phyloP scores from a whole-genome alignment of 2,329 filamentous ascomycete genomes.

The Orbilia brochopaga region DNA sequence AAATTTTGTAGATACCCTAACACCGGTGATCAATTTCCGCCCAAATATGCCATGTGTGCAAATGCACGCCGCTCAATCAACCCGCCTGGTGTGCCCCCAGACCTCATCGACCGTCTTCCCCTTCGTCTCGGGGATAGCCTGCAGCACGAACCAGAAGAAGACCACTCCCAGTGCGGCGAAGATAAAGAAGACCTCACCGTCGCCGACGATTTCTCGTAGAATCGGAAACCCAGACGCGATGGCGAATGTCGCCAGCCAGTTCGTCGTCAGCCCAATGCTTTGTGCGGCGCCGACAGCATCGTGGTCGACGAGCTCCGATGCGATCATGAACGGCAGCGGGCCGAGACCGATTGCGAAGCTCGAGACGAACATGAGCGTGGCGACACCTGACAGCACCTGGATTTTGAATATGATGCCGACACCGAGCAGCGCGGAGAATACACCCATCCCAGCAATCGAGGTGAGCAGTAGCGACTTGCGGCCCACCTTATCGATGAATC shows the following conservation, averaged over 20 bases:
- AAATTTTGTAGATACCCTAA: too few species aligned
- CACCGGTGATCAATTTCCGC: background rate
- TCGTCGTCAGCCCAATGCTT: constrained; percentile 82
- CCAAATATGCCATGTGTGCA: background rate
- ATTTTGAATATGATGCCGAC: constrained; percentile 76
- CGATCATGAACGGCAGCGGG: constrained; percentile 91
- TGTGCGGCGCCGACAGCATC: constrained; percentile 92
- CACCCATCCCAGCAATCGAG: constrained; percentile 83
- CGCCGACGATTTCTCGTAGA: constrained; percentile 75
- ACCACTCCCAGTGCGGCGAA: constrained; percentile 76
- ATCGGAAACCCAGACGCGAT: constrained; percentile 93
- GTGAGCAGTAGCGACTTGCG: constrained; percentile 83
- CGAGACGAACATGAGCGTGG: constrained; percentile 83
- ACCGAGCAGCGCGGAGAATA: constrained; percentile 76
- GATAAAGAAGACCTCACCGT: constrained; percentile 88
- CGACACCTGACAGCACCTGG: constrained; percentile 77
- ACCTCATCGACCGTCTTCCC: constrained; percentile 63
- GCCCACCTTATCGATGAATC: constrained; percentile 83
- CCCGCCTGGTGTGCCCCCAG: constrained; percentile 34
- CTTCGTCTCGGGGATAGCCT: constrained; percentile 83
- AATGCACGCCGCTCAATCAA: constrained; percentile 14
- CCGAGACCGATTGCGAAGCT: constrained; percentile 90
- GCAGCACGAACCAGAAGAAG: constrained; percentile 73
- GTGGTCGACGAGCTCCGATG: constrained; percentile 85
- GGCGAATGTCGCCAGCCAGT: constrained; percentile 87